Percentiles rank a stretch among this genome's conserved stretches.
Conservation (phyloP, 1,284 basidiomycete genomes). For the Moesziomyces antarcticus region DNA sequence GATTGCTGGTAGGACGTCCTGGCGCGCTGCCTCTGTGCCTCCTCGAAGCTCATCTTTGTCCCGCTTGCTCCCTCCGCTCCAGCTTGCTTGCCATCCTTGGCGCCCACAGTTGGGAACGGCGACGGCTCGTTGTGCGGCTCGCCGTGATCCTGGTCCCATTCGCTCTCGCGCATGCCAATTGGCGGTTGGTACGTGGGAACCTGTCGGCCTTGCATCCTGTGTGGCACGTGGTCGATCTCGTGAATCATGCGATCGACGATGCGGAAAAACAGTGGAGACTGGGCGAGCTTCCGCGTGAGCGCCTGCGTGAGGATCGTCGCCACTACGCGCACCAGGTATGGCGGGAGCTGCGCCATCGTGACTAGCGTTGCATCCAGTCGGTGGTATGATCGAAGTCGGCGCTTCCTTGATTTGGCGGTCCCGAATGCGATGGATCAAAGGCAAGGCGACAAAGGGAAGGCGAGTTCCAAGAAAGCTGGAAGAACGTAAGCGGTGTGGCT, state of each 20-base stretch:
- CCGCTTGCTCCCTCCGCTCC: not conserved
- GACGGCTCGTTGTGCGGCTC: conserved; percentile 57
- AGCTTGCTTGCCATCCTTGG: conserved; percentile 2
- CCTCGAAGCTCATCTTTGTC: conserved; percentile 29
- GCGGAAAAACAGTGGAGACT: conserved; percentile 55
- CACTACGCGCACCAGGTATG: conserved; percentile 52
- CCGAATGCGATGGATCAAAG: too few species aligned
- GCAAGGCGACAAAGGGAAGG: too few species aligned
- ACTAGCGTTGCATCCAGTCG: too few species aligned
- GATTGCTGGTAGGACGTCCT: conserved; percentile 42
- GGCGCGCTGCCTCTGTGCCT: conserved; percentile 34
- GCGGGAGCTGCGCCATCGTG: conserved; percentile 54
- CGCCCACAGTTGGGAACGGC: conserved; percentile 22
- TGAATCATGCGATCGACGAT: conserved; percentile 58
- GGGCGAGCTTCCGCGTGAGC: conserved; percentile 49
- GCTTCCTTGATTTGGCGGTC: not conserved
- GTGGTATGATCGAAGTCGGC: not conserved
- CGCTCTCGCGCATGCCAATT: conserved; percentile 50
- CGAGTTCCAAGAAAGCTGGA: too few species aligned
- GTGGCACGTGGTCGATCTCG: conserved; percentile 58
- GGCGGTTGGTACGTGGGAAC: conserved; percentile 53
- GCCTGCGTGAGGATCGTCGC: conserved; percentile 50
- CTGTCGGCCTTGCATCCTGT: conserved; percentile 49
- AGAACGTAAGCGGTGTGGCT: too few species aligned
- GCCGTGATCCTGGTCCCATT: conserved; percentile 47